Conservation (phyloP, 73 alveolate genomes). For the Paramecium octaurelia region DNA sequence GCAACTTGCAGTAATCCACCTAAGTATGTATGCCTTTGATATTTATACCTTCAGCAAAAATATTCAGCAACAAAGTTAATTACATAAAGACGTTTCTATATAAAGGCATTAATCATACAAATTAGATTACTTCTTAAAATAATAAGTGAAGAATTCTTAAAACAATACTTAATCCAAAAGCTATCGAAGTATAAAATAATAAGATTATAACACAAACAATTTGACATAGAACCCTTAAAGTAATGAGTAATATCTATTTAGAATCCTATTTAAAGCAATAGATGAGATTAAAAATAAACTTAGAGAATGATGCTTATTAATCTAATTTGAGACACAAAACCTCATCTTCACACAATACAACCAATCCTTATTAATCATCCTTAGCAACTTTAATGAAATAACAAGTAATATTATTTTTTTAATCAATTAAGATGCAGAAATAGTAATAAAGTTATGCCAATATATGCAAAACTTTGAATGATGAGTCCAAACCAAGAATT, state of each 20-base stretch:
- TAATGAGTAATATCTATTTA: not conserved
- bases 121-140: not conserved
- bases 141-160: not conserved
- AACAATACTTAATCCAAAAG: not conserved
- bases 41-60: not conserved
- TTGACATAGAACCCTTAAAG: not conserved
- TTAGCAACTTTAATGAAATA: not conserved
- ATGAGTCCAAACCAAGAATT: not conserved
- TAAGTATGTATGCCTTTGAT: not conserved
- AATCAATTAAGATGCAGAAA: not conserved
- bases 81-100: not conserved
- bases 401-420: not conserved
- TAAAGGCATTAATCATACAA: not conserved
- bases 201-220: not conserved
- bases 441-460: not conserved
- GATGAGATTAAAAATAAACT: not conserved
- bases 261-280: conserved; percentile 1
- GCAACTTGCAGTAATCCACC: conserved; percentile 27
- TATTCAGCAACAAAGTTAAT: not conserved
- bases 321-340: conserved; percentile 23
- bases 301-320: conserved; percentile 14
- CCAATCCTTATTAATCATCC: not conserved
- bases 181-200: not conserved
- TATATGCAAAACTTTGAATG: not conserved
- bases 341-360: conserved; percentile 12